Base-by-base conservation (phyloP, 1,139 yeast species). In the Pichia sp. region DNA sequence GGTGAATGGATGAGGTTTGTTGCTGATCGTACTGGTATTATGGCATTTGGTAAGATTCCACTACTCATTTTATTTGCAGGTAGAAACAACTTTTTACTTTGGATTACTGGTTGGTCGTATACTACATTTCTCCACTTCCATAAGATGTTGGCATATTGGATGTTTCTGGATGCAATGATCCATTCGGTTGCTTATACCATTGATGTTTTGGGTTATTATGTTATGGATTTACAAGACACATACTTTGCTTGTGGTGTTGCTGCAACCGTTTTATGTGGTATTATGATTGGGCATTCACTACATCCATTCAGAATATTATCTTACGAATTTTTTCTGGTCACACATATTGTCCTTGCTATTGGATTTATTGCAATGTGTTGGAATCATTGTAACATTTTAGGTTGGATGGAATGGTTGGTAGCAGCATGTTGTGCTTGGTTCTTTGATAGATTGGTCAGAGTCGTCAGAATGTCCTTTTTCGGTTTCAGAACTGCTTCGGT, bases 41-140 rank as follows among this genome's bases (percentile, higher is more conserved):
- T 77, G 27, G 69, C 77, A 13, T 73, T 76, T 53, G 69, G 73
- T 13, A 61, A 74, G 56, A 67, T 75, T 62, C 82, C 82, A 0
- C 60, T 75, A 4, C 57, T 76, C 19, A 67, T 77, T n/a, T 56
- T 77, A 16, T 75, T 83, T 68, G 86, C 83, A 0, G 86, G 87
- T 5, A 70, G 89, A 56, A 84, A 83, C 63, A 83, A 83, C 62
- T 65, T 83, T 49, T 65, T 84, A 39, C 74, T 79, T 55, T 74
- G 74, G 70, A 46, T 80, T 18, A 81, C 88, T 0, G 79, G 84
- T 36, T 79, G 86, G 81, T 76, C 81, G 43, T 79, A 74, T 58
- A 73, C 83, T 9, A 73, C 81, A 0, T 82, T 79, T 58, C 74
- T 80, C 19, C 72, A 79, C 14, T 76, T 74, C 58, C 89, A 83